Evolutionary conservation across 768 basidiomycete genomes (phyloP), one percentile per base, ranked within the genome.

Genomic region (Mycena galopus): DNA sequence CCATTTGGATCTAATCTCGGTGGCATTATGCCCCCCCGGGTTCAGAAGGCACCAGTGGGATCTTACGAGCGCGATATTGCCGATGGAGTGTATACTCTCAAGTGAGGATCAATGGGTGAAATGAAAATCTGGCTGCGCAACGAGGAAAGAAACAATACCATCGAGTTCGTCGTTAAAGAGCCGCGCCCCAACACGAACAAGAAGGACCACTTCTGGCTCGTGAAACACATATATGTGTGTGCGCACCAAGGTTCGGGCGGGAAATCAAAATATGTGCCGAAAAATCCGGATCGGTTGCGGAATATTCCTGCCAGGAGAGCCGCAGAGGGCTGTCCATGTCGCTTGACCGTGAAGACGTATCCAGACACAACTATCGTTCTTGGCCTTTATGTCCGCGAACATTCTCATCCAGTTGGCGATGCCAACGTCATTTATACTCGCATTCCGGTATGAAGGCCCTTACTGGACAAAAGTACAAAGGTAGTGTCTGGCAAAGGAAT

Each of bases 231-330:
- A 9, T 65, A 55, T 37, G 63, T 65, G 23, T 53, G 63, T 25
- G 30, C 47, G 14, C 50, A 47, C 4, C 62, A 63, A 27, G 62
- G 62, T 17, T 63, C 50, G 2, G 63, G 63, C 16, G 63, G 63
- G 17, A 55, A 55, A 44, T 37, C 32, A 9, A 65, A 65, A 39
- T 65, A 65, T 39, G 51, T 39, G 16, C 23, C 63, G 6, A 65
- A 53, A 35, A 8, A 65, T 16, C 51, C 63, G 0, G 51, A 37
- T 3, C n/a, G 35, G n/a, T 10, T 55, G 6, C 32, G 63, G 23
- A 65, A 55, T 37, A 39, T 65, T 37, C 63, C 63, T 39, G 35
- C 23, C 14, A 53, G 51, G 35, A 37, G 63, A 37, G 63, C 35
- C 16, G 63, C 35, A n/a, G 50, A 53, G 1, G 63, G 63, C 50